Evolutionary conservation across 192 early-diverging fungal species (phyloP), one percentile per base, ranked within the genome.

Genomic region (Glomus cerebriforme): DNA sequence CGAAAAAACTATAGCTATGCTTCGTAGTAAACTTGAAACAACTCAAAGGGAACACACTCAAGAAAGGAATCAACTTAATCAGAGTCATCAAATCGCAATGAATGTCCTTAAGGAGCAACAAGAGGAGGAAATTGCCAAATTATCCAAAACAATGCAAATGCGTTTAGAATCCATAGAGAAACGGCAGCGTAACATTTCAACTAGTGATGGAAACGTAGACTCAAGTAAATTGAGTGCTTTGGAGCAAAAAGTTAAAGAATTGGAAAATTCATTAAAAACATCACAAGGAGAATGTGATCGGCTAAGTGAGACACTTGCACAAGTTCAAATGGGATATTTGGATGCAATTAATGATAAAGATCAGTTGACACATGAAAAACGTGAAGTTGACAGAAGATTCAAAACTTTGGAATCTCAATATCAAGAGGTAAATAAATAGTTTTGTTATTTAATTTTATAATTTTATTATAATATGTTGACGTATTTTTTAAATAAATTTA

Each of bases 341-440:
- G 47, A 73, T n/a, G 72, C 72, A 8, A 47, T 73, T 34, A 47
- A 73, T 73, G 47, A 73, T 34, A 73, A 73, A 34, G 49, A 73
- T 31, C 72, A 73, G 13, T 31, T 73, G 54, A 29, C n/a, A 59
- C 24, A 27, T 29, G 54, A 17, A 58, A 73, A 73, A n/a, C 45
- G 35, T 19, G 47, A 47, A 19, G 27, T n/a, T 22, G 72, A 73
- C 15, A 73, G 13, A 54, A 73, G 29, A 15, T 15, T 73, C 26
- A 73, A 31, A 13, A 24, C 49, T 31, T 24, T 58, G 47, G 72
- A 73, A 32, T 1, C 19, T 9, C 45, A 73, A 2, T 7, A 54
- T 27, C 45, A 73, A 73, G 17, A 31, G 72, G 72, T 73, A 73
- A 72, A 17, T 58, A 26, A 39, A 19, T 31, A 37, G 2, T 19